phyloP scores from a whole-genome alignment of 257 asterid species.

The Eucommia ulmoides region DNA sequence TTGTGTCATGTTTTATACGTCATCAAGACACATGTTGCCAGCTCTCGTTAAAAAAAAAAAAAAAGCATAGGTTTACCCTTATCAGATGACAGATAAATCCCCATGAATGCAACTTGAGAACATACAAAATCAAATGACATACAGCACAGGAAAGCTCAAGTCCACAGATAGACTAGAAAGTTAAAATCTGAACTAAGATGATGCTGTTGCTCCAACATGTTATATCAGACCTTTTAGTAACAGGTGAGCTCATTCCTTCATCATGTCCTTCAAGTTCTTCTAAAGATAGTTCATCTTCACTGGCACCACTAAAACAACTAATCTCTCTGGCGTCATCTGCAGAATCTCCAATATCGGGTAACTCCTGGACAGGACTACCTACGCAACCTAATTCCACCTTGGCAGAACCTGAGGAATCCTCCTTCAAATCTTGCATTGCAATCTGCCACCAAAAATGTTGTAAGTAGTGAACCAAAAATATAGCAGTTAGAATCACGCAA shows the following conservation, averaged over 20 bases:
- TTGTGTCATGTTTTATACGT: too few relatives aligned
- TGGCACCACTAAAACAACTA: not conserved
- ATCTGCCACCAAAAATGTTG: slow-evolving; percentile 14
- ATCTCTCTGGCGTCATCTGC: not conserved
- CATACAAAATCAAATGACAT: too few relatives aligned
- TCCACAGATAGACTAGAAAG: too few relatives aligned
- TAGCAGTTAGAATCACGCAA: not conserved
- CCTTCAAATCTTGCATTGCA: slow-evolving; percentile 23
- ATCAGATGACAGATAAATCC: too few relatives aligned
- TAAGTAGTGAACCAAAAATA: slow-evolving; percentile 7
- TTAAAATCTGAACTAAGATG: not conserved
- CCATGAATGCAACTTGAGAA: too few relatives aligned
- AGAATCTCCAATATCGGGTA: slow-evolving; percentile 1
- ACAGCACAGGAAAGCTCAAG: too few relatives aligned
- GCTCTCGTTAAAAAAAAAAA: too few relatives aligned
- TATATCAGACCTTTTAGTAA: slow-evolving; percentile 23
- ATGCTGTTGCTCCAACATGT: not conserved
- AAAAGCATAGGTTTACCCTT: not conserved
- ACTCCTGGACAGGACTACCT: slow-evolving; percentile 3
- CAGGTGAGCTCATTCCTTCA: slow-evolving; percentile 11
- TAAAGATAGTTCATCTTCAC: slow-evolving; percentile 16
- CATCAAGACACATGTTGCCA: too few relatives aligned
- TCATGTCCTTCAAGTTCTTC: slow-evolving; percentile 14
- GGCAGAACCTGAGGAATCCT: slow-evolving; percentile 12
- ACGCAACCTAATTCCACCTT: slow-evolving; percentile 15